Evolutionary conservation across 352 stramenopile species (phyloP).

Genomic region (Pythium utonaiense): DNA sequence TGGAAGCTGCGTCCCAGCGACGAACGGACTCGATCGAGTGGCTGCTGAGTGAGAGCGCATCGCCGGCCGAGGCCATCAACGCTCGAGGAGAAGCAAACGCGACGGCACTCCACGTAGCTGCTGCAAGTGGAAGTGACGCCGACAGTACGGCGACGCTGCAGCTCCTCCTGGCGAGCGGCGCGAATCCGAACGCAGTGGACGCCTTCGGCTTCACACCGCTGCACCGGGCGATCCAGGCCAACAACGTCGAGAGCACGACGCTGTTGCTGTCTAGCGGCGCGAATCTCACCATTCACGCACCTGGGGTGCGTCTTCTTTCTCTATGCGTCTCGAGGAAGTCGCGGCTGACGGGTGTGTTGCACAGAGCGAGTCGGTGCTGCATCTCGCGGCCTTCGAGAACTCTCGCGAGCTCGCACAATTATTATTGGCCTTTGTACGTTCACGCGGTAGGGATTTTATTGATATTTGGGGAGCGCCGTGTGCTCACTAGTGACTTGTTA

Average conservation of each 20-base stretch:
- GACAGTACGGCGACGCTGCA: conserved; percentile 16
- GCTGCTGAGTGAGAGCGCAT: conserved; percentile 21
- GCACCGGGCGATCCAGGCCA: conserved; percentile 27
- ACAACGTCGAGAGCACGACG: conserved; percentile 26
- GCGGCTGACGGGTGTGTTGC: not conserved
- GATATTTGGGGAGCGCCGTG: too few relatives aligned
- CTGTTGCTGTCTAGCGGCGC: conserved; percentile 30
- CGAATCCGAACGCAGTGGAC: conserved; percentile 24
- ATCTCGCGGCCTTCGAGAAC: conserved; percentile 35
- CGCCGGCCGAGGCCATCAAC: conserved; percentile 4
- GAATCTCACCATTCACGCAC: conserved; percentile 26
- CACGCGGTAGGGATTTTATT: not conserved
- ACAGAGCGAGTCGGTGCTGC: conserved; percentile 28
- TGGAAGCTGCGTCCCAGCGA: conserved; percentile 18
- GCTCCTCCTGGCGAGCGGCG: conserved; percentile 25
- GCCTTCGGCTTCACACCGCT: conserved; percentile 35
- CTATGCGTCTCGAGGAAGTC: not conserved
- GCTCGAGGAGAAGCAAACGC: conserved; percentile 15
- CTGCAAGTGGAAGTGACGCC: not conserved
- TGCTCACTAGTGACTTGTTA: not conserved
- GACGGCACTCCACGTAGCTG: conserved; percentile 25
- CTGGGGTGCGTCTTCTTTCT: conserved; percentile 31
- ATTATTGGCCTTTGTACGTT: conserved; percentile 30
- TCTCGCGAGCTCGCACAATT: conserved; percentile 29
- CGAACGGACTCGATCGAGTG: conserved; percentile 18